phyloP scores from a whole-genome alignment of 2,329 filamentous ascomycete species.

The Ascocoryne sarcoides region DNA sequence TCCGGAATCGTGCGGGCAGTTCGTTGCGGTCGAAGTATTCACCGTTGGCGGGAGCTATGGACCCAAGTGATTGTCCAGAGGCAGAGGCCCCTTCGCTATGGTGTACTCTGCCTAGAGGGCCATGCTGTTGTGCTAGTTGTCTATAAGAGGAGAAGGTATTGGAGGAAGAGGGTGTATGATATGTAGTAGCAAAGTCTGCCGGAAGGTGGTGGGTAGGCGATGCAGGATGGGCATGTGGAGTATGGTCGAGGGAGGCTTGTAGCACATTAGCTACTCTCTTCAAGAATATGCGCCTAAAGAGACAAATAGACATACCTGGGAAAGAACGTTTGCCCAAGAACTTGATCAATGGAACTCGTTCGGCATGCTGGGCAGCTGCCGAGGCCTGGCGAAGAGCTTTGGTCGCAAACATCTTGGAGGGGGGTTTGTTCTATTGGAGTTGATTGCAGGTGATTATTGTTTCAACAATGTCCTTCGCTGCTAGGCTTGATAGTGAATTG shows the following conservation, averaged over 20 bases:
- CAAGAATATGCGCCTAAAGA: no score
- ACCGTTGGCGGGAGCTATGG: slow-evolving; percentile 61
- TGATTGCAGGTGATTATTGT: no score
- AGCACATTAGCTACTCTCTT: slow-evolving; percentile 10
- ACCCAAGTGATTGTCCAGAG: slow-evolving; percentile 59
- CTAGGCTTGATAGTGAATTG: no score
- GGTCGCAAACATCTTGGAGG: slow-evolving; percentile 30
- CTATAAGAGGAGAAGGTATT: slow-evolving; percentile 48
- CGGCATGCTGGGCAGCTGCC: slow-evolving; percentile 21
- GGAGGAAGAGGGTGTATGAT: slow-evolving; percentile 14
- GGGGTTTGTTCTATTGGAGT: no score
- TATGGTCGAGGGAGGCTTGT: slow-evolving; percentile 47
- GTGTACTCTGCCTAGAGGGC: slow-evolving; percentile 37
- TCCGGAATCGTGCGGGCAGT: slow-evolving; percentile 75
- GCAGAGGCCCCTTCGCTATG: slow-evolving; percentile 16
- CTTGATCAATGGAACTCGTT: slow-evolving; percentile 34
- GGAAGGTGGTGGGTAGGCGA: slow-evolving; percentile 44
- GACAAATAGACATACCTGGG: slow-evolving; percentile 27
- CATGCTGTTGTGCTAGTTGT: slow-evolving; percentile 50
- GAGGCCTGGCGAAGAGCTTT: slow-evolving; percentile 30
- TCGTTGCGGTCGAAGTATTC: slow-evolving; percentile 84
- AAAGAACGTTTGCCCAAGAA: slow-evolving; percentile 34
- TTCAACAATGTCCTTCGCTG: no score
- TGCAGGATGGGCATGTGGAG: slow-evolving; percentile 47
- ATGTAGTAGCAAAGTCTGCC: slow-evolving; percentile 42